A percentile compares a stretch with the other conserved stretches of the same genome.
Evolutionary conservation across 2,329 filamentous ascomycete species (phyloP).

Genomic region (Diplodia sapinea): DNA sequence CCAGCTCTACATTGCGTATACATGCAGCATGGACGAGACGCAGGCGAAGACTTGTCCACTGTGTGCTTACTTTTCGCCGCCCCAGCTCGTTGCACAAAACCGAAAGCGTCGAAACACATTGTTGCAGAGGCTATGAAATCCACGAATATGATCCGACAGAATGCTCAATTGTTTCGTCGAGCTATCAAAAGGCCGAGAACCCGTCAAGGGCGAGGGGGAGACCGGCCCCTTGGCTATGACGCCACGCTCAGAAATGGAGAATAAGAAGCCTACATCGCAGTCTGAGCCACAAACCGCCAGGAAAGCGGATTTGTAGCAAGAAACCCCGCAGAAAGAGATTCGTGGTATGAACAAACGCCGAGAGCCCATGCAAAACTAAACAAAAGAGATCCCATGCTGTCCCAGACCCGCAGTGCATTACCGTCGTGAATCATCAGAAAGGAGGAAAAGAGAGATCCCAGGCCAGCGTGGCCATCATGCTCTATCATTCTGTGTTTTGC

Average conservation of each 20-base stretch:
- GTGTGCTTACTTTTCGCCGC: too few species aligned
- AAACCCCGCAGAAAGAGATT: background rate
- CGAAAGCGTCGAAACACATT: background rate
- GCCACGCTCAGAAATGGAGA: conserved; percentile 16
- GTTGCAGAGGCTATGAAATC: background rate
- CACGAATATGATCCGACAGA: background rate
- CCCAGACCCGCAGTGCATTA: conserved; percentile 1
- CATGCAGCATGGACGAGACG: too few species aligned
- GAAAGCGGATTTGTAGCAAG: background rate
- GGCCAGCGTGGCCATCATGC: conserved; percentile 19
- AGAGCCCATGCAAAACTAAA: conserved; percentile 20
- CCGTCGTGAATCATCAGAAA: conserved; percentile 16
- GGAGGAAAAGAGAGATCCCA: conserved; percentile 7
- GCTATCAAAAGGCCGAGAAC: background rate
- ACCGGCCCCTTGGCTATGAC: background rate
- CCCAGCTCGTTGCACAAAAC: background rate
- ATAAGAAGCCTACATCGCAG: background rate
- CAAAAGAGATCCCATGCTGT: background rate
- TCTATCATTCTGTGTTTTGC: conserved; percentile 23
- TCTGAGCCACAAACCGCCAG: conserved; percentile 1
- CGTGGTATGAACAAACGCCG: conserved; percentile 6
- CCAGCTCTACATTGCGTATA: too few species aligned
- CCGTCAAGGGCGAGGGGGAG: background rate
- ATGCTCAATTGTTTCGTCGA: background rate
- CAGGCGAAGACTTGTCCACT: too few species aligned